A percentile compares a stretch with the other conserved stretches of the same genome.
phyloP scores from a whole-genome alignment of 2,329 filamentous ascomycete species.

The Berkeleyomyces basicola region DNA sequence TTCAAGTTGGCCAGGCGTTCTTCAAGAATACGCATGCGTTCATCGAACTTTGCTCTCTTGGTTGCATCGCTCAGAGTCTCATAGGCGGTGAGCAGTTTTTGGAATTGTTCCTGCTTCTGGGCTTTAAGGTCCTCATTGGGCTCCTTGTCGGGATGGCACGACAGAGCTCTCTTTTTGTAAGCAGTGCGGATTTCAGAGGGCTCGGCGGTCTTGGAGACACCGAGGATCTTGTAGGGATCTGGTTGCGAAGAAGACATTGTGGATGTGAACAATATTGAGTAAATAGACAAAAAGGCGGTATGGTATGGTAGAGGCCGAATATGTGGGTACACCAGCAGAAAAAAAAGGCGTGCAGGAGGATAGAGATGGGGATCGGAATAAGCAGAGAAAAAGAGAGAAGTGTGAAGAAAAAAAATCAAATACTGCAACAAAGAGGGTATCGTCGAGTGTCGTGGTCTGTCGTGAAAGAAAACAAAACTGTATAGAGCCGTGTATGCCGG shows the following conservation, averaged over 20 bases:
- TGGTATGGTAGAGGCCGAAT: slow-evolving; percentile 9
- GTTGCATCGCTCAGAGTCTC: slow-evolving; percentile 70
- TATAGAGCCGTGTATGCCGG: neutral
- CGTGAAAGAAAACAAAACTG: neutral
- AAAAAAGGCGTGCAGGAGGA: neutral
- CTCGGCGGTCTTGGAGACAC: slow-evolving; percentile 55
- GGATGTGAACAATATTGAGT: slow-evolving; percentile 8
- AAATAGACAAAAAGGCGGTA: neutral
- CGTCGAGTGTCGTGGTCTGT: neutral
- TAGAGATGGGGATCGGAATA: neutral
- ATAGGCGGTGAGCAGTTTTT: slow-evolving; percentile 83
- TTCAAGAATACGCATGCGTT: slow-evolving; percentile 35
- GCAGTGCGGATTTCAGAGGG: slow-evolving; percentile 57
- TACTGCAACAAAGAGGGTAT: neutral
- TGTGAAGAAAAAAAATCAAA: neutral
- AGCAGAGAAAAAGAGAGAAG: neutral
- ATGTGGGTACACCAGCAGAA: neutral
- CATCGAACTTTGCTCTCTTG: slow-evolving; percentile 60
- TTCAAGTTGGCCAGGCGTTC: slow-evolving; percentile 26
- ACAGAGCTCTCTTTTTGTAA: slow-evolving; percentile 72
- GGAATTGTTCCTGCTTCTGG: slow-evolving; percentile 72
- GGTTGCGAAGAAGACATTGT: slow-evolving; percentile 37
- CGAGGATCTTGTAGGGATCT: slow-evolving; percentile 68
- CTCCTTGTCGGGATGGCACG: slow-evolving; percentile 84
- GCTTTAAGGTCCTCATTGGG: slow-evolving; percentile 61